Percentiles rank a stretch among this genome's conserved stretches.
Evolutionary conservation across 2,329 filamentous ascomycete species (phyloP).

Genomic region (Torrubiellomyces zombiae): DNA sequence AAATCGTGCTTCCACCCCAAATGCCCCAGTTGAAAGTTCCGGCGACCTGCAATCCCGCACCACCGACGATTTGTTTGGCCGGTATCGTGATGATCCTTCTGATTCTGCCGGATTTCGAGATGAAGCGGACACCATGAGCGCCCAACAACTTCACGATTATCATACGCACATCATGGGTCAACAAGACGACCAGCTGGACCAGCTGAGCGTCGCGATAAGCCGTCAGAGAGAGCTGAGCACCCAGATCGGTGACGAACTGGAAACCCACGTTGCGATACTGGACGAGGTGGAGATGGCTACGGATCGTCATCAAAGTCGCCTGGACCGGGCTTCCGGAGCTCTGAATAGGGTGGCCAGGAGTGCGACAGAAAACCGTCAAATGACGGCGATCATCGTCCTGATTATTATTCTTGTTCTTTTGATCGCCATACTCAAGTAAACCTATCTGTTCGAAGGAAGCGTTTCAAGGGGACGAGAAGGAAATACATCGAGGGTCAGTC

Average conservation of each 20-base stretch:
- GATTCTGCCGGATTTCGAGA: conserved; percentile 40
- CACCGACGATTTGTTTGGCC: conserved; percentile 30
- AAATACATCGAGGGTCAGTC: too few species aligned
- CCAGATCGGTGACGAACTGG: conserved; percentile 90
- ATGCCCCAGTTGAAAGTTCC: too few species aligned
- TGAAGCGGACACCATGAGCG: conserved; percentile 46
- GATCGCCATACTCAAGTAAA: conserved; percentile 64
- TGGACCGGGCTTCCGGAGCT: conserved; percentile 58
- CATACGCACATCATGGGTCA: conserved; percentile 68
- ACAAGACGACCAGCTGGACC: conserved; percentile 87
- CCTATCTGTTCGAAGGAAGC: too few species aligned
- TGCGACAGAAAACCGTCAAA: conserved; percentile 74
- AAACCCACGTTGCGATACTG: conserved; percentile 73
- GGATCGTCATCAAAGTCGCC: conserved; percentile 60
- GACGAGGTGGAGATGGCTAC: conserved; percentile 77
- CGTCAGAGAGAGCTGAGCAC: conserved; percentile 85
- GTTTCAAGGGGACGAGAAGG: too few species aligned
- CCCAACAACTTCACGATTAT: conserved; percentile 74
- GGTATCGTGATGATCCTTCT: conserved; percentile 53
- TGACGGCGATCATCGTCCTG: conserved; percentile 64
- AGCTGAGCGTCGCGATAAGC: conserved; percentile 68
- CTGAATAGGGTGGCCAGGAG: conserved; percentile 56
- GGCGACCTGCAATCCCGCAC: too few species aligned
- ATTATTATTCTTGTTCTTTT: conserved; percentile 70
- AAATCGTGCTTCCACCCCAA: too few species aligned